Evolutionary conservation across 1,284 basidiomycete species (phyloP).

Genomic region (Mycena citricolor): DNA sequence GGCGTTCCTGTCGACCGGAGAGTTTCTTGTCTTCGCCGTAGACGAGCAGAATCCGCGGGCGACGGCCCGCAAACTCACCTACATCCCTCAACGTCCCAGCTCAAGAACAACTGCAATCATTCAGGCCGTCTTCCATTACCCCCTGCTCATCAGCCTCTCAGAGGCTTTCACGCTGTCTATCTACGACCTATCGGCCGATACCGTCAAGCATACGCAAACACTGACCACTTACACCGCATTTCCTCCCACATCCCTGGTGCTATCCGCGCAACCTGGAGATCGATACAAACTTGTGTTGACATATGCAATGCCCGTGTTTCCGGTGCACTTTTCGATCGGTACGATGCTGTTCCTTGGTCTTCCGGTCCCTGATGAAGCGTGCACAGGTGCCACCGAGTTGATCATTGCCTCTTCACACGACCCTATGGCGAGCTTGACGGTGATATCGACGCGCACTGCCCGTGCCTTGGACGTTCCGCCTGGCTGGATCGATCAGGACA

Average conservation of each 20-base stretch:
- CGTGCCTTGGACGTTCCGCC: conserved; percentile 68
- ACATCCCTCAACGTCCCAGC: conserved; percentile 43
- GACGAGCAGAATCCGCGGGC: conserved; percentile 43
- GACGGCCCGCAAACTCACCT: conserved; percentile 45
- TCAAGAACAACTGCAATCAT: conserved; percentile 48
- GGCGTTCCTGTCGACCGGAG: conserved; percentile 66
- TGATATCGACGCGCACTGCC: conserved; percentile 57
- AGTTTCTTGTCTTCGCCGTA: conserved; percentile 58
- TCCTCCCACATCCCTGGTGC: conserved; percentile 68
- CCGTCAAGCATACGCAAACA: conserved; percentile 56
- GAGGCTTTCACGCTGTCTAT: conserved; percentile 63
- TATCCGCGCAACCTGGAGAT: conserved; percentile 53
- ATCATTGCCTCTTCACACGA: conserved; percentile 48
- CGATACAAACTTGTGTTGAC: conserved; percentile 71
- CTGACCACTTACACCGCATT: conserved; percentile 72
- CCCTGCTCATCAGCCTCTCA: conserved; percentile 70
- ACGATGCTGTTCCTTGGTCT: conserved; percentile 2
- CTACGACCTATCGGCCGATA: conserved; percentile 59
- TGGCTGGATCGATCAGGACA: conserved; percentile 69
- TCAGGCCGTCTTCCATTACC: conserved; percentile 74
- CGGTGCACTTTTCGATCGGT: conserved; percentile 74
- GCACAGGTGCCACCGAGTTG: conserved; percentile 59
- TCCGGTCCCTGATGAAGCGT: conserved; percentile 28
- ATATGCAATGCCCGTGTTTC: conserved; percentile 76
- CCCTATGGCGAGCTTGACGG: conserved; percentile 37